Conservation (phyloP, 2,329 filamentous ascomycete species). For the Penicillium corylophilum region DNA sequence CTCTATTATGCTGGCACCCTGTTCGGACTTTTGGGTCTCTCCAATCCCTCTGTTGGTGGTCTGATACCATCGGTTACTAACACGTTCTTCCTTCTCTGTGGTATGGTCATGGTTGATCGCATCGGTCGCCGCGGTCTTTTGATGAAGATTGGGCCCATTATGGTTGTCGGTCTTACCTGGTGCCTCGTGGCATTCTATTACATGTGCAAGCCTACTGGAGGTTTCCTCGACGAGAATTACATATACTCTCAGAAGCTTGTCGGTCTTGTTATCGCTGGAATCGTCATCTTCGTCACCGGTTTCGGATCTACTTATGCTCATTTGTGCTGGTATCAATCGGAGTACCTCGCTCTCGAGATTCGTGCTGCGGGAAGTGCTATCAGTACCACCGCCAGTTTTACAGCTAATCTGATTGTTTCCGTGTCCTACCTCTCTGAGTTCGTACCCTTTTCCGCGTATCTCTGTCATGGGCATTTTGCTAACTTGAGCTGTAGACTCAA, state of each 20-base stretch:
- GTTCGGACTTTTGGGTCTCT: neutral
- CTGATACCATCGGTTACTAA: neutral
- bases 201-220: neutral
- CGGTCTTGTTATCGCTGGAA: neutral
- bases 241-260: neutral
- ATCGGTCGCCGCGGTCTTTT: neutral
- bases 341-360: conserved; percentile 1
- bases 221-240: neutral
- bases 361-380: neutral
- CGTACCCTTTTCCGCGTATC: neutral
- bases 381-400: neutral
- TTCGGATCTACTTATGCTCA: neutral
- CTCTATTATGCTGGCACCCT: neutral
- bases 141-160: neutral
- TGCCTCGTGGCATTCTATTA: neutral
- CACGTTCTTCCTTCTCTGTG: neutral
- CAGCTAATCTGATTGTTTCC: neutral
- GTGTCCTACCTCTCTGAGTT: neutral
- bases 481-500: neutral
- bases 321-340: neutral
- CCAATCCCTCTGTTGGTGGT: neutral
- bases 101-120: neutral
- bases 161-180: neutral
- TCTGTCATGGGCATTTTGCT: neutral
- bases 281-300: neutral